Evolutionary conservation across 768 basidiomycete genomes (phyloP).

Genomic region (Lentinula edodes): DNA sequence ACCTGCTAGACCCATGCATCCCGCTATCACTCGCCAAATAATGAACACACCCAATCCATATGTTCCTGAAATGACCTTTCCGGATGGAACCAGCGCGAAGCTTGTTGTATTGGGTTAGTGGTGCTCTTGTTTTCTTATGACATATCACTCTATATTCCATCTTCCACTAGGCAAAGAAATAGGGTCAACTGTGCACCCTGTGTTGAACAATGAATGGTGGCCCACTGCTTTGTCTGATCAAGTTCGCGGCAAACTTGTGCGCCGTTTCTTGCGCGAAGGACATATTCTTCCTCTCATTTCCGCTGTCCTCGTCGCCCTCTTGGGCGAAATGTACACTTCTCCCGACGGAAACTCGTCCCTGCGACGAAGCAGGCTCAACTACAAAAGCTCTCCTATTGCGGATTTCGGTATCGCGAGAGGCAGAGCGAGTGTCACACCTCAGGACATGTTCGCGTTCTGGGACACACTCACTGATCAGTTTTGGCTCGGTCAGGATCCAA

Average conservation of each 20-base stretch:
- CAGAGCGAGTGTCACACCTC: constrained; percentile 22
- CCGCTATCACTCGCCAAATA: background rate
- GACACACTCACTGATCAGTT: background rate
- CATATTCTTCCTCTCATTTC: constrained; percentile 26
- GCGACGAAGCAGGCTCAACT: constrained; percentile 28
- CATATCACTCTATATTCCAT: background rate
- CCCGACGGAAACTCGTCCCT: background rate
- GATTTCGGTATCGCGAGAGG: constrained; percentile 42
- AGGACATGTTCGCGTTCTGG: constrained; percentile 32
- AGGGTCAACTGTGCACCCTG: no score
- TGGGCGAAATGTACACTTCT: constrained; percentile 19
- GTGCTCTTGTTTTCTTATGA: background rate
- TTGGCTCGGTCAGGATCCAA: background rate
- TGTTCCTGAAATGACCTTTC: background rate
- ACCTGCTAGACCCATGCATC: constrained; percentile 3
- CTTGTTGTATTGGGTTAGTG: background rate
- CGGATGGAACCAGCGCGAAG: background rate
- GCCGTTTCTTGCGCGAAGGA: constrained; percentile 11
- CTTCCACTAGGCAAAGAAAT: background rate
- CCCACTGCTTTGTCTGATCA: constrained; percentile 19
- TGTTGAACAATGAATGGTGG: constrained; percentile 23
- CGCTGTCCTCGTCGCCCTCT: constrained; percentile 26
- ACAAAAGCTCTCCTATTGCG: constrained; percentile 32
- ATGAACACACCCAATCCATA: background rate
- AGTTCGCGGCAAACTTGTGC: constrained; percentile 22